Evolutionary conservation across 2,329 filamentous ascomycete genomes (phyloP), one percentile per base, ranked within the genome.

Genomic region (Zymoseptoria passerinii): DNA sequence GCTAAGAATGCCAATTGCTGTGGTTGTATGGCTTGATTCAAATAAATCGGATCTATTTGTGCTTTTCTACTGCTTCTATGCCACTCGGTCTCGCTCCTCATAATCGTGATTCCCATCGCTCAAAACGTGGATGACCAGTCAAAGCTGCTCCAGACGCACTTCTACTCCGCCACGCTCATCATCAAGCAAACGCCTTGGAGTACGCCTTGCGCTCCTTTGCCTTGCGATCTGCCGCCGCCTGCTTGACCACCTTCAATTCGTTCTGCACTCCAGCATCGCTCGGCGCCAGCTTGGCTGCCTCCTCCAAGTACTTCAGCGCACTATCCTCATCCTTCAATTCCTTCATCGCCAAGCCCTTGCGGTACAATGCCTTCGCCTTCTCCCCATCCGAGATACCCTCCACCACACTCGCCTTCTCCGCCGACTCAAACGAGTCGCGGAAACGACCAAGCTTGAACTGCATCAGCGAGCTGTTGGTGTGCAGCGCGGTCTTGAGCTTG

Each of bases 161-260:
- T 3, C 13, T 6, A 44, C 35, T 16, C 35, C 16, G 3, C 16
- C 28, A 7, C 20, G 6, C 53, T 74, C n/a, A n/a, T n/a, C n/a
- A n/a, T n/a, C 70, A 85, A 48, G 78, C 74, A 72, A 97, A 97
- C 76, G 95, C 94, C 78, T 95, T 97, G 78, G 88, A 89, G 73
- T 92, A 95, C 5, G 87, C 88, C 67, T 89, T 90, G 83, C 92
- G 95, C 80, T 96, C 90, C 83, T 92, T 95, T 72, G 88, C 88
- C 62, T 84, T 81, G 61, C 87, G 82, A 58, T 87, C 88, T 9
- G 84, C 81, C 27, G 88, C 82, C 67, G 81, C 84, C 77, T 87
- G 87, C 83, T 92, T 95, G 55, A 94, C 85, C n/a, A 80, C 76
- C 18, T 82, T 81, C 56, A 95, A 80, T 77, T 96, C 91, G 67